A percentile compares a stretch with the other conserved stretches of the same genome.
These are phyloP conservation scores for Phialophora macrospora DNA, from an alignment of 2,329 filamentous ascomycete species.

Conservation along the genomic window DNA sequence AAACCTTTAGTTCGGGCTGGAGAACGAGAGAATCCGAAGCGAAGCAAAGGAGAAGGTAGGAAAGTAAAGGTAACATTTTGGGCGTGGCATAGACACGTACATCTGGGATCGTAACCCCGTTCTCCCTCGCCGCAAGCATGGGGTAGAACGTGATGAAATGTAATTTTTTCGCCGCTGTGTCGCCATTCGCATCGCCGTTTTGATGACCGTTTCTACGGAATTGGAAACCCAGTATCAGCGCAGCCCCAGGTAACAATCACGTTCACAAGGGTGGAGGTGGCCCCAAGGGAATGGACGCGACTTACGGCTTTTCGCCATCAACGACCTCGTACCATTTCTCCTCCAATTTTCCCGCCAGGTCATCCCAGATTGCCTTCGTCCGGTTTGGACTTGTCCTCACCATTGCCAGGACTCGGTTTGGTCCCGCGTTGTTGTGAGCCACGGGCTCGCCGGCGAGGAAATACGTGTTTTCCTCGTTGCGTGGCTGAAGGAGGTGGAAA, in stretches of 20 bases:
- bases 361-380: slow-evolving; percentile 36
- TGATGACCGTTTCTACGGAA: not conserved
- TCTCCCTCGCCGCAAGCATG: slow-evolving; percentile 35
- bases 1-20: not conserved
- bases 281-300: not conserved
- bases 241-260: not conserved
- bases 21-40: not conserved
- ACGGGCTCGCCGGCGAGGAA: slow-evolving; percentile 32
- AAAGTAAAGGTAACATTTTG: not conserved
- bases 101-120: slow-evolving; percentile 35
- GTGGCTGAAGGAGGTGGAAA: slow-evolving; percentile 22
- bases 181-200: not conserved
- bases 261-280: not conserved
- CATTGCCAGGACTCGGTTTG: slow-evolving; percentile 23
- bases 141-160: slow-evolving; percentile 32
- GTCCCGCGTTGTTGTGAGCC: slow-evolving; percentile 23
- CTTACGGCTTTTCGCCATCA: slow-evolving; percentile 5
- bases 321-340: slow-evolving; percentile 34
- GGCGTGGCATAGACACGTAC: slow-evolving; percentile 25
- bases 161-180: not conserved
- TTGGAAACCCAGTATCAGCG: not conserved
- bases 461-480: slow-evolving; percentile 15
- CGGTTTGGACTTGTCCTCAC: slow-evolving; percentile 27
- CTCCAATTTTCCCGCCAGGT: slow-evolving; percentile 34
- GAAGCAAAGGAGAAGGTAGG: not conserved